Evolutionary conservation across 768 basidiomycete species (phyloP), one percentile per base, ranked within the genome.

Genomic region (Pisolithus tinctorius): DNA sequence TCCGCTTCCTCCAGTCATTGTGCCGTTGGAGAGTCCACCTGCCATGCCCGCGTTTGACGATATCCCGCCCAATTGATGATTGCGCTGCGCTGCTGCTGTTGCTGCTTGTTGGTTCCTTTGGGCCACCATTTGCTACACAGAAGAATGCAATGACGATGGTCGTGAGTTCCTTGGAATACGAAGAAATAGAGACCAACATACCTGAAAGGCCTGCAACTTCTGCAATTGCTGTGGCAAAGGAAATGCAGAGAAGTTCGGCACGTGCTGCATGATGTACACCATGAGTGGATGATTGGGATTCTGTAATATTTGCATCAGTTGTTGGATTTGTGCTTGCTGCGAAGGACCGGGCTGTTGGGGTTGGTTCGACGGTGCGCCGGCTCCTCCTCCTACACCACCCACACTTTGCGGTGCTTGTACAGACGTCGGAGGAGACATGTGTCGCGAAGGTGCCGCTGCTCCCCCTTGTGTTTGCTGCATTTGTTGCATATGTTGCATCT

Each of bases 171-270:
- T 43, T 9, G 7, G 25, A 34, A 2, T 27, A 16, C 14, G 9
- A 1, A 14, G 27, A 27, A 0, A 16, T 11, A 11, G 34, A 34
- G 4, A 34, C 13, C 11, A 6, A 66, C 71, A 46, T 56, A 83
- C 83, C 72, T 81, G 80, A 13, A 78, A 61, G 49, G 65, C 53
- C 34, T 77, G 63, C 65, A 87, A 69, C 60, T 74, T 80, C 64
- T 84, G 83, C 55, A 86, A 59, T 67, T 88, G 84, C 58, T 74
- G 68, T 52, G 71, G 76, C 2, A 73, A 39, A 9, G 83, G 74
- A 51, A 85, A 63, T 17, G 59, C 59, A 55, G 71, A 67, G 56
- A 87, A 87, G 10, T 73, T 73, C 6, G 82, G 84, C 1, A 81
- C 61, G 23, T 67, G 67, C 36, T 72, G 67, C 9, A 70, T 55